Evolutionary conservation across 1,284 basidiomycete species (phyloP).

Genomic region (Ustilago bromivora): DNA sequence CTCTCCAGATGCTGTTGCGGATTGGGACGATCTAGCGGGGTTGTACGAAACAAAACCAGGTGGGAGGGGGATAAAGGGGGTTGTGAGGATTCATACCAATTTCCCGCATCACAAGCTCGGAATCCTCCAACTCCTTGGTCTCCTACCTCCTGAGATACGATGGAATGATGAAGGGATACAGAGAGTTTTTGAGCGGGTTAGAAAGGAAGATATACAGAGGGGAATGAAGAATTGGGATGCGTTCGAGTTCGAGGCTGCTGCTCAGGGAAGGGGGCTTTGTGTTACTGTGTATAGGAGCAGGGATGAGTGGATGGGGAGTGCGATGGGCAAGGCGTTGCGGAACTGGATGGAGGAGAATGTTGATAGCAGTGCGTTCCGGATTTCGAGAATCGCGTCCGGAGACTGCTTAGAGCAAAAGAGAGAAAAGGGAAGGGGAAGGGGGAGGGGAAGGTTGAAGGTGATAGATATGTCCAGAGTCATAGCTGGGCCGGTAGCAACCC

Average conservation of each 20-base stretch:
- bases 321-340: slow-evolving; percentile 25
- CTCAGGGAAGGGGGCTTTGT: slow-evolving; percentile 28
- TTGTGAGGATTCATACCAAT: slow-evolving; percentile 41
- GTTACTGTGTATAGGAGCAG: slow-evolving; percentile 31
- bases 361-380: slow-evolving; percentile 16
- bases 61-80: background rate
- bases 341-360: slow-evolving; percentile 22
- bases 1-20: slow-evolving; percentile 14
- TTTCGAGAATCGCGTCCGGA: slow-evolving; percentile 5
- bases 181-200: slow-evolving; percentile 6
- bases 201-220: slow-evolving; percentile 1
- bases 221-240: slow-evolving; percentile 26
- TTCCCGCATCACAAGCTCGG: slow-evolving; percentile 49
- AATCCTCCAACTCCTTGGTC: slow-evolving; percentile 24
- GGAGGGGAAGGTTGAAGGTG: slow-evolving; percentile 8
- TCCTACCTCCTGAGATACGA: background rate
- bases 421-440: background rate
- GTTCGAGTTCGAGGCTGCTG: slow-evolving; percentile 27
- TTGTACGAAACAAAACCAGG: slow-evolving; percentile 16
- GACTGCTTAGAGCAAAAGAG: background rate
- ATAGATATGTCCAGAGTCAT: slow-evolving; percentile 43
- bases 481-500: slow-evolving; percentile 19
- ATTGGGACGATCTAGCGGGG: slow-evolving; percentile 36
- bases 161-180: slow-evolving; percentile 18
- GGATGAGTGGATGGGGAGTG: slow-evolving; percentile 18